Percentiles rank a stretch among this genome's conserved stretches.
Evolutionary conservation across 495 filamentous ascomycete species (phyloP).

Genomic region (Xylaria sp.): DNA sequence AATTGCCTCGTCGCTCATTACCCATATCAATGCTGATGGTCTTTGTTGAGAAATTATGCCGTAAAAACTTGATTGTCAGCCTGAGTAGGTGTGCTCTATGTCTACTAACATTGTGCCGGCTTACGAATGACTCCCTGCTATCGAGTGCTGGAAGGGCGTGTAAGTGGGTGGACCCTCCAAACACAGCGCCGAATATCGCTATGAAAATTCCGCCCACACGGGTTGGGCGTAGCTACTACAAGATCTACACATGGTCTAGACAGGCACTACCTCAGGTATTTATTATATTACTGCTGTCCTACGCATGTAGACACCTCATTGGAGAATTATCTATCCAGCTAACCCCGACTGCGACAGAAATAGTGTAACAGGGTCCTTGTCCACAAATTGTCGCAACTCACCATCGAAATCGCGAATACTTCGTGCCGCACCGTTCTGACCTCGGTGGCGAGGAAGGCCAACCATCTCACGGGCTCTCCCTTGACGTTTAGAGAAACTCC

Average conservation of each 20-base stretch:
- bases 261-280: neutral
- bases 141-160: neutral
- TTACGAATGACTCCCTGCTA: neutral
- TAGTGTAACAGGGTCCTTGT: neutral
- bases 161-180: conserved; percentile 23
- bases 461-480: neutral
- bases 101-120: neutral
- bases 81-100: neutral
- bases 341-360: neutral
- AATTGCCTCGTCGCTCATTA: conserved; percentile 36
- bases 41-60: neutral
- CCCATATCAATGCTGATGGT: neutral
- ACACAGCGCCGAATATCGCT: conserved; percentile 24
- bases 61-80: neutral
- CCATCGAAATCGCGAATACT: neutral
- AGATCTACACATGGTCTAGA: neutral
- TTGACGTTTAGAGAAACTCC: neutral
- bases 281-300: no score
- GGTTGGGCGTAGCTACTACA: neutral
- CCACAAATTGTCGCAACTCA: neutral
- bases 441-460: neutral
- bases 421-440: neutral
- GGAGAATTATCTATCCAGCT: neutral
- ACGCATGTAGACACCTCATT: no score
- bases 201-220: conserved; percentile 7